Evolutionary conservation across 2,329 filamentous ascomycete genomes (phyloP), one percentile per base, ranked within the genome.

Genomic region (Aspergillus sp.): DNA sequence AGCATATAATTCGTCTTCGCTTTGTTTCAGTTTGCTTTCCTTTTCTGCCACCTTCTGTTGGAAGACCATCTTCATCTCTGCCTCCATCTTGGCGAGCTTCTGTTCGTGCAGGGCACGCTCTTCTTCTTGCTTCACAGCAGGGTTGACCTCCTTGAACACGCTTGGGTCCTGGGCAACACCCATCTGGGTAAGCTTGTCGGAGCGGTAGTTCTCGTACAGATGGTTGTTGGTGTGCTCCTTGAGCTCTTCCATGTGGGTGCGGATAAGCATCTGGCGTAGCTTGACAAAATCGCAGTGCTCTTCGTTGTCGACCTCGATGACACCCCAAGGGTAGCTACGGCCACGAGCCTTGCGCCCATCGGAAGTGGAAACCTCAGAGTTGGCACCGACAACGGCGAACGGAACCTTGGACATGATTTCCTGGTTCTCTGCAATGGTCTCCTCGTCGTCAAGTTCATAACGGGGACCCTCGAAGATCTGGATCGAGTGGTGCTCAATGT

Each of bases 61-160:
- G 91, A 99, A 99, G 68, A 99, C 95, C 91, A 97, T 96, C 91
- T 99, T 99, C 95, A 99, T 99, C 80, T 99, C 95, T 73, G 92
- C 88, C 80, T 99, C 95, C 95, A 99, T 99, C 91, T 99, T 99
- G 78, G 93, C 91, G 69, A 99, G 91, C 85, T 99, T 99, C 85
- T 97, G 93, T 82, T 99, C 95, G 85, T 99, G 95, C 68, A 99
- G 84, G 64, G 90, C 89, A 71, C 95, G 91, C 84, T 99, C 95
- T 82, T 99, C 95, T 78, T 99, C 95, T 81, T 99, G 95, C 89
- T 99, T 99, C 80, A 98, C 95, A 47, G 95, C 93, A 63, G 95
- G 95, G 86, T 99, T 99, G 84, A 99, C 92, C 87, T 99, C 95
- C 87, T 99, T 99, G 90, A 99, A 99, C 69, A 99, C 95, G 76